Evolutionary conservation across 2,329 filamentous ascomycete species (phyloP), one percentile per base, ranked within the genome.

Genomic region (Oidium heveae): DNA sequence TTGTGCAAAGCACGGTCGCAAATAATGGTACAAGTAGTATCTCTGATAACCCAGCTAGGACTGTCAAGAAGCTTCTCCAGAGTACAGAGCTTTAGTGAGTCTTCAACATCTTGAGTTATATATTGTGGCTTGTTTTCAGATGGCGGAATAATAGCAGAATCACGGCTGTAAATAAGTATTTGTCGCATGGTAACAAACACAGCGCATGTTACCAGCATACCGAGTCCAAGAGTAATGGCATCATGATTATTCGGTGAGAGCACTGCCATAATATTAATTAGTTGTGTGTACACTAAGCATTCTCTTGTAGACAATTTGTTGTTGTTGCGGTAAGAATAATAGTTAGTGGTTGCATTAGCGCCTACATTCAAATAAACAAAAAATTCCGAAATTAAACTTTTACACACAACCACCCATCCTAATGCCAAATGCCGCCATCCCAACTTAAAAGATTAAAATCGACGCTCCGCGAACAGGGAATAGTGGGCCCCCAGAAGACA

Each of bases 391-490:
- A n/a, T n/a, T 36, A 36, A 15, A 36, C 34, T 8, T 36, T 8
- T 7, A 36, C 7, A 36, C 34, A 36, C 7, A 36, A 36, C 7
- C 34, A 36, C 7, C 15, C 7, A 12, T 39, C 10, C 36, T 13
- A 39, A 37, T 46, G 34, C 55, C 64, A 70, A 55, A 98, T 98
- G 91, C 81, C 89, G 61, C 86, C 88, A 58, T 98, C 93, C 13
- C 93, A 98, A 72, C 75, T 98, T 56, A 98, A 96, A 70, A 84
- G 88, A 68, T 76, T 98, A 47, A 98, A 96, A 70, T 76, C 85
- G 61, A 94, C 88, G 10, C 75, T 98, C 50, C 77, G 80, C 58
- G 87, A 95, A 56, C 85, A 89, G 65, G 91, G 91, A 55, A 81
- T 98, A 53, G 80, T 88, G 44, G 86, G 88, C 1, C 87, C 87